A percentile compares a stretch with the other conserved stretches of the same genome.
Evolutionary conservation across 2,329 filamentous ascomycete genomes (phyloP).

Genomic region (Colletotrichum liaoningense): DNA sequence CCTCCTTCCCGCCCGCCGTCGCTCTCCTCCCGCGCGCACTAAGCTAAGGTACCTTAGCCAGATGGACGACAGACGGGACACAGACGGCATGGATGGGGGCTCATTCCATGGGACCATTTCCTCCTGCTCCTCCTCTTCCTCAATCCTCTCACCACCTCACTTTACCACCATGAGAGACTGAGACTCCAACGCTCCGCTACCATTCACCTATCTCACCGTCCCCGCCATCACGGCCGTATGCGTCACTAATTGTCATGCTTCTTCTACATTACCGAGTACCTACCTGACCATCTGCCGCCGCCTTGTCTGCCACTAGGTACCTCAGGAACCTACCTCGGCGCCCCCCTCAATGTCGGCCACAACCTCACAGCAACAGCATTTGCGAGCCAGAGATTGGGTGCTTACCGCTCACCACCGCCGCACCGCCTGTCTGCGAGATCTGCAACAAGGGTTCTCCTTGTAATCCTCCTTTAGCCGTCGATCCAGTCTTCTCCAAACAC

Average conservation of each 20-base stretch:
- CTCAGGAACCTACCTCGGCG: not conserved
- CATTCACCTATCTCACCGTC: not conserved
- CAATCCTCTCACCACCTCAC: not conserved
- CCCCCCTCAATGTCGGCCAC: not conserved
- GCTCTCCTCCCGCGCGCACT: not conserved
- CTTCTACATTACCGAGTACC: not conserved
- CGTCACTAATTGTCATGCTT: not conserved
- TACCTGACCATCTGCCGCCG: not conserved
- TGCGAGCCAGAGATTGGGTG: not conserved
- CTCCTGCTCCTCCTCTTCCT: not conserved
- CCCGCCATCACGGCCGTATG: constrained; percentile 26
- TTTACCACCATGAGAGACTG: not conserved
- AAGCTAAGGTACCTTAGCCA: not conserved
- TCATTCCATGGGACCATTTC: too few relatives aligned
- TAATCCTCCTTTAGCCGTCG: constrained; percentile 32
- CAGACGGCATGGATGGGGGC: too few relatives aligned
- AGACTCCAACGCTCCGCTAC: not conserved
- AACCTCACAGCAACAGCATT: not conserved
- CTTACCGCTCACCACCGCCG: not conserved
- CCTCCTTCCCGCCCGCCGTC: not conserved
- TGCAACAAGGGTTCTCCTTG: constrained; percentile 29
- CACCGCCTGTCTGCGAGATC: constrained; percentile 18
- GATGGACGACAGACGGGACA: not conserved
- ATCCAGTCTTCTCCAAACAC: constrained; percentile 12
- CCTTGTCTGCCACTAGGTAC: not conserved